phyloP scores from a whole-genome alignment of 129 eudicot species.

The sunflower (Helianthus annuus) region HanXRQr2.0-SUNRISE NC_035446.2:149319539-149320038 shows the following conservation, averaged over 20 bases:
- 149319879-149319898: constrained; percentile 58
- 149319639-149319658: neutral
- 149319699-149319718: constrained; percentile 51
- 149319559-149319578: neutral
- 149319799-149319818: constrained; percentile 69
- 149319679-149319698: neutral
- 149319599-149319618: neutral
- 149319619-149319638: neutral
- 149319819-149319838: constrained; percentile 54
- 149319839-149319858: constrained; percentile 89
- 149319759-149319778: constrained; percentile 85
- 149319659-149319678: neutral
- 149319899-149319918: constrained; percentile 56
- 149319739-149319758: constrained; percentile 97
- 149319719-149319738: constrained; percentile 71
- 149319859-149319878: constrained; percentile 74
- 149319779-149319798: constrained; percentile 73
- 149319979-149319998: neutral
- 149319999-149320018: neutral
- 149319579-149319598: neutral
- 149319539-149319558: neutral
- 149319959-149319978: neutral
- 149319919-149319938: constrained; percentile 58
- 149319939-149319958: constrained; percentile 48
- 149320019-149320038: too few species aligned